Conservation (phyloP, 345 rosid genomes). For the Gossypium thurberi region DNA sequence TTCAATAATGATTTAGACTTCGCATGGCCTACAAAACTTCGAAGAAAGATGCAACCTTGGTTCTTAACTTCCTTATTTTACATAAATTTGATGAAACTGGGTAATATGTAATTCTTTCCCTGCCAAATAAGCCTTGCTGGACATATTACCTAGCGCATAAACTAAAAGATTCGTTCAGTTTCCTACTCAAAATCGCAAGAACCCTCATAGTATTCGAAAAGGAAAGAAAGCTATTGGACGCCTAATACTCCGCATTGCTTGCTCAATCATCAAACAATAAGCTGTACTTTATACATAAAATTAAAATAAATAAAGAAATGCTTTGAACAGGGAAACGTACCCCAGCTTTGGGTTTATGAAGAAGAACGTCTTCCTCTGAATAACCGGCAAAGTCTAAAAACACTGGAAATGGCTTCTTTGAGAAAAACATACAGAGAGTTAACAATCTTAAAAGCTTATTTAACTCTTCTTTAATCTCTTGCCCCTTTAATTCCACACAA, state of each 20-base stretch:
- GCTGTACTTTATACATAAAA: background rate
- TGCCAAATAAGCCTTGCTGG: background rate
- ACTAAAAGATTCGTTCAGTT: background rate
- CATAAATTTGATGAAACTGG: background rate
- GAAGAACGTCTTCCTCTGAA: constrained; percentile 70
- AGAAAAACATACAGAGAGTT: constrained; percentile 83
- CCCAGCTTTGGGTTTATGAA: constrained; percentile 97
- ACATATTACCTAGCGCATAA: background rate
- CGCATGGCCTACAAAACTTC: background rate
- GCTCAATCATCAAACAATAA: background rate
- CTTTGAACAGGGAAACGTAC: constrained; percentile 32
- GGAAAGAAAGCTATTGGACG: background rate
- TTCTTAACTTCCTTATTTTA: background rate
- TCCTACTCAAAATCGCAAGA: background rate
- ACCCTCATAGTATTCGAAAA: background rate
- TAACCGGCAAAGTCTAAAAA: constrained; percentile 77
- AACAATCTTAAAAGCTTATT: constrained; percentile 54
- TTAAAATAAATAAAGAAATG: background rate
- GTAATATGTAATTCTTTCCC: background rate
- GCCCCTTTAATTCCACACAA: constrained; percentile 57
- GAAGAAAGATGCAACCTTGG: background rate
- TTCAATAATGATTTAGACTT: background rate
- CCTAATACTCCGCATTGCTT: background rate
- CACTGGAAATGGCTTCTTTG: constrained; percentile 84
- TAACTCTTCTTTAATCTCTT: constrained; percentile 54